Evolutionary conservation across 306 rosid species (phyloP).

Genomic region (Citrullus colocynthis): DNA sequence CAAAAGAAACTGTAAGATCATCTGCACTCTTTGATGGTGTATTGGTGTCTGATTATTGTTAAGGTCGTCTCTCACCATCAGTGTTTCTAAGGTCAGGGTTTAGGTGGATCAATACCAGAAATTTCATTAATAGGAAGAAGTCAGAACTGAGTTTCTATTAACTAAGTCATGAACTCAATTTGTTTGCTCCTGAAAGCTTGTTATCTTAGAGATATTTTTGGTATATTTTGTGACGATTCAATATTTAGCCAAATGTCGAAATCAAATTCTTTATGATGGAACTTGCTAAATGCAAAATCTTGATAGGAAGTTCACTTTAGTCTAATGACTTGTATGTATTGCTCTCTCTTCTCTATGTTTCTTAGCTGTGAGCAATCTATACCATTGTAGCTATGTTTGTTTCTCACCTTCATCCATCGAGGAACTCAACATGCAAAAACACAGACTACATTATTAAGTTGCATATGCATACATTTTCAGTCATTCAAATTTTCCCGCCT

Average conservation of each 20-base stretch:
- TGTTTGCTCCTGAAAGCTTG: not conserved
- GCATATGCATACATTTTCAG: not conserved
- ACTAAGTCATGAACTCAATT: not conserved
- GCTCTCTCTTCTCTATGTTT: not conserved
- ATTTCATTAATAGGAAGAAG: not conserved
- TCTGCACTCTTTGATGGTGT: slow-evolving; percentile 4
- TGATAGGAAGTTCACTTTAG: not conserved
- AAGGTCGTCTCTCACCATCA: not conserved
- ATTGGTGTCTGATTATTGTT: slow-evolving; percentile 4
- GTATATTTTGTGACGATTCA: not conserved
- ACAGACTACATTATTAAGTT: not conserved
- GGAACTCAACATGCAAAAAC: not conserved
- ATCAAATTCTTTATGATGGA: not conserved
- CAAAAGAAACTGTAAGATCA: slow-evolving; percentile 87
- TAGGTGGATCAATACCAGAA: not conserved
- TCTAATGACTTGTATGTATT: not conserved
- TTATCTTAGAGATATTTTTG: not conserved
- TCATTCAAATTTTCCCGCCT: not conserved
- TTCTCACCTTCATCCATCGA: not conserved
- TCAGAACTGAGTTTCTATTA: not conserved
- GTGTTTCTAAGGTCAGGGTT: not conserved
- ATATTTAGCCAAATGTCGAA: not conserved
- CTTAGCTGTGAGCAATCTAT: not conserved
- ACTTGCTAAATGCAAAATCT: not conserved
- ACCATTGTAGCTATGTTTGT: not conserved